Base-by-base conservation (phyloP, 208 protist species). In the Acanthamoeba lenticulata region DNA sequence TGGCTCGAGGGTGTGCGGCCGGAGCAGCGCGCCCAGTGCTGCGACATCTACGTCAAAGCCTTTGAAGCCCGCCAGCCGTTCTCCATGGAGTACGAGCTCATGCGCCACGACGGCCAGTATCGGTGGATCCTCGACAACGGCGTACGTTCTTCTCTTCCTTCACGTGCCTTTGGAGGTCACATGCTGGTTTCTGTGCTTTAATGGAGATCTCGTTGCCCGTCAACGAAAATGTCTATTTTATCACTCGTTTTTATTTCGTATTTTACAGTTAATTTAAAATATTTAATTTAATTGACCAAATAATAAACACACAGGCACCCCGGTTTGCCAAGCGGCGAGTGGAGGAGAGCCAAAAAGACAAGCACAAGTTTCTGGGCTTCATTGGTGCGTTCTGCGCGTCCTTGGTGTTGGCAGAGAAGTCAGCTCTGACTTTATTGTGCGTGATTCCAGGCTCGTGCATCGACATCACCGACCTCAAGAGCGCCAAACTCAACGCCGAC, bases 71-170 rank as follows among this genome's bases (percentile, higher is more conserved):
- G 44, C 29, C 45, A 57, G 36, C 79, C 79, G 27, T 89, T 89
- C 79, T 52, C 49, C 29, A 89, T 89, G 79, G 79, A 89, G 36
- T 89, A 89, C 44, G 79, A 89, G 27, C 0, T 89, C 5, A 57
- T 57, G 79, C 79, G 79, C 21, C 40, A 89, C 44, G 79, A 89
- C 49, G 79, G 79, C 49, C 42, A 89, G 49, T 89, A 89, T 24
- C 79, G 79, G 32, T 89, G 79, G 79, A 89, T 89, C 19, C 79
- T 89, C n/a, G 79, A 89, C 44, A 89, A 89, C 49, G 79, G 79
- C 32, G 79, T 89, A 89, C 79, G 49, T 69, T 1, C 32, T 34
- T 17, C 36, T n/a, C 13, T 49, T 74, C 36, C 60, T 42, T 4
- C 42, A 13, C 38, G 6, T 90, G 11, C 27, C 11, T 69, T 15